Evolutionary conservation across 495 filamentous ascomycete species (phyloP).

Genomic region (Lasiosphaeria ovina): DNA sequence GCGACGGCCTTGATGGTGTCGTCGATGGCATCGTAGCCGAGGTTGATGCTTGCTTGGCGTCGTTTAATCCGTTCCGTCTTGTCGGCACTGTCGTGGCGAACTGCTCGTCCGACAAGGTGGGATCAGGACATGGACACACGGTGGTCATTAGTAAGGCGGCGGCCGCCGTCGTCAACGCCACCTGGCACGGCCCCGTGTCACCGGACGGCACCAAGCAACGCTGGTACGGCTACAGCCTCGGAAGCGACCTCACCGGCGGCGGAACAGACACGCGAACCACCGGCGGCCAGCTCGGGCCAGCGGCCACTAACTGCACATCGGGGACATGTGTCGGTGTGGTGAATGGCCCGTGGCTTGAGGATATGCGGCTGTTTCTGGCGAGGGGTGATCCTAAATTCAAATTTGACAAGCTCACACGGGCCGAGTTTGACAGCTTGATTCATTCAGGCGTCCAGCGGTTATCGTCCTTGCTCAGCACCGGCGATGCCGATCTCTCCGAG

Average conservation of each 20-base stretch:
- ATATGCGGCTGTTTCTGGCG: slow-evolving; percentile 22
- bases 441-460: slow-evolving; percentile 28
- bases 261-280: background rate
- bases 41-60: slow-evolving; percentile 16
- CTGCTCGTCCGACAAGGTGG: slow-evolving; percentile 16
- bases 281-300: slow-evolving; percentile 11
- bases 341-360: slow-evolving; percentile 10
- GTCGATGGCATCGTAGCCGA: slow-evolving; percentile 36
- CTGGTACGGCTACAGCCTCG: slow-evolving; percentile 25
- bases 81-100: slow-evolving; percentile 15
- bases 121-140: background rate
- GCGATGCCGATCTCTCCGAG: slow-evolving; percentile 40
- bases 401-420: slow-evolving; percentile 13
- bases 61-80: slow-evolving; percentile 28
- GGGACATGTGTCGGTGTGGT: slow-evolving; percentile 14
- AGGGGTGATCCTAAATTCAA: slow-evolving; percentile 14
- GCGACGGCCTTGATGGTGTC: slow-evolving; percentile 40
- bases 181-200: slow-evolving; percentile 20
- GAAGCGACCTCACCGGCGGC: slow-evolving; percentile 16
- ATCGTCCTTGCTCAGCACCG: slow-evolving; percentile 32
- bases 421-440: slow-evolving; percentile 28
- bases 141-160: slow-evolving; percentile 15
- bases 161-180: slow-evolving; percentile 29
- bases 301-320: slow-evolving; percentile 22
- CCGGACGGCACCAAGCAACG: slow-evolving; percentile 17